phyloP scores from a whole-genome alignment of 768 basidiomycete species.

The Pulveroboletus frians region DNA sequence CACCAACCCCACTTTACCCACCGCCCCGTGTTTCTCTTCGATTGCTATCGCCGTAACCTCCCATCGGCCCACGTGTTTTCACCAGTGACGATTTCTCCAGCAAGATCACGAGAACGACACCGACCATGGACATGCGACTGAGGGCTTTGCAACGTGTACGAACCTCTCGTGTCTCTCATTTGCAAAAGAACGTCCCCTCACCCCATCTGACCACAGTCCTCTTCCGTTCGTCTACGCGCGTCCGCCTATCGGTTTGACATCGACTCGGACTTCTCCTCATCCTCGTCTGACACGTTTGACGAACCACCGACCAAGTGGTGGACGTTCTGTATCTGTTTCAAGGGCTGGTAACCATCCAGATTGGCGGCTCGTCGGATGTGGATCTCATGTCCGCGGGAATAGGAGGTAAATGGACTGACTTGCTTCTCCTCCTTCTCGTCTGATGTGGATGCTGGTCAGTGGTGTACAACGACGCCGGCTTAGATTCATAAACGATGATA shows the following conservation, averaged over 20 bases:
- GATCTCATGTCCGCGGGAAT: conserved; percentile 11
- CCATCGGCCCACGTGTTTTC: not conserved
- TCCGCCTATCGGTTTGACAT: conserved; percentile 19
- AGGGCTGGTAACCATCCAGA: conserved; percentile 16
- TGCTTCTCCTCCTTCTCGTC: not conserved
- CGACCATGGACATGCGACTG: conserved; percentile 8
- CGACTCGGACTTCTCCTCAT: conserved; percentile 24
- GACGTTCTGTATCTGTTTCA: conserved; percentile 21
- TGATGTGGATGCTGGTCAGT: no score
- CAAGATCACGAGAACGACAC: not conserved
- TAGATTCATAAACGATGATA: no score
- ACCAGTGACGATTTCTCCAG: not conserved
- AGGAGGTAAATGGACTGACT: not conserved
- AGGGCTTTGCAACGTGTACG: conserved; percentile 10
- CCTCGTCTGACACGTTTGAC: conserved; percentile 23
- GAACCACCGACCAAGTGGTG: conserved; percentile 20
- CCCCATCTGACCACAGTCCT: not conserved
- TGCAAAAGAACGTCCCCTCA: not conserved
- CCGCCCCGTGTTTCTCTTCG: not conserved
- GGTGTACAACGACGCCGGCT: no score
- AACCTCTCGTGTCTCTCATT: not conserved
- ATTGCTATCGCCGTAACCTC: not conserved
- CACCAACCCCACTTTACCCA: not conserved
- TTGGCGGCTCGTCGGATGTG: conserved; percentile 2
- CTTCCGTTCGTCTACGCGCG: conserved; percentile 2